Percentiles rank a stretch among this genome's conserved stretches.
phyloP scores from a whole-genome alignment of 2,329 filamentous ascomycete genomes.

The Trichoderma pleuroti region DNA sequence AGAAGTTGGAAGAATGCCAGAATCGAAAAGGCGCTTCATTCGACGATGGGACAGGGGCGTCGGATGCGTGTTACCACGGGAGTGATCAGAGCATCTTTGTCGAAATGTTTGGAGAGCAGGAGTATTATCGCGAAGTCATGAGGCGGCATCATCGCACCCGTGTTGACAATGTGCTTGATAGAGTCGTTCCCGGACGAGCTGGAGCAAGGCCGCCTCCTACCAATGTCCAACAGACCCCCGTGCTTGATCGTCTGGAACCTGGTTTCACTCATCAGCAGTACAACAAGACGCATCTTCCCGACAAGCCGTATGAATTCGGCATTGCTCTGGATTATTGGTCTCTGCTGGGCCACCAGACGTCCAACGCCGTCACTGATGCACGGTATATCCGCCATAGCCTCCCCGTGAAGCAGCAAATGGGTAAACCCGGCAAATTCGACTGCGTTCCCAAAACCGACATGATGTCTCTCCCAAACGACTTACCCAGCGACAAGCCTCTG shows the following conservation, averaged over 20 bases:
- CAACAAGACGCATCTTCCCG: constrained; percentile 22
- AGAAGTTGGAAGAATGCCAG: constrained; percentile 25
- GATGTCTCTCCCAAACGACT: not conserved
- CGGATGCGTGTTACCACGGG: constrained; percentile 25
- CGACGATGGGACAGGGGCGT: constrained; percentile 20
- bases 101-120: constrained; percentile 31
- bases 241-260: constrained; percentile 27
- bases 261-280: constrained; percentile 25
- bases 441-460: constrained; percentile 23
- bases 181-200: constrained; percentile 22
- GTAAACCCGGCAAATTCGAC: constrained; percentile 24
- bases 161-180: constrained; percentile 24
- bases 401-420: constrained; percentile 24
- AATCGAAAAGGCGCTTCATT: constrained; percentile 8
- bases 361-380: constrained; percentile 26
- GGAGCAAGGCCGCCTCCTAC: constrained; percentile 24
- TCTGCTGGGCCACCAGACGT: constrained; percentile 27
- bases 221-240: constrained; percentile 17
- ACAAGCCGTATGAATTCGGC: constrained; percentile 27
- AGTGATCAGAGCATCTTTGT: constrained; percentile 31
- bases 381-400: constrained; percentile 25
- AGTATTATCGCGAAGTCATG: constrained; percentile 31
- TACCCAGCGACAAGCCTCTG: not conserved
- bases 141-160: constrained; percentile 26
- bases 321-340: constrained; percentile 31